These are phyloP conservation scores for Dioscorea dumetorum DNA, from an alignment of 106 monocot species.

Conservation along the genomic window DNA sequence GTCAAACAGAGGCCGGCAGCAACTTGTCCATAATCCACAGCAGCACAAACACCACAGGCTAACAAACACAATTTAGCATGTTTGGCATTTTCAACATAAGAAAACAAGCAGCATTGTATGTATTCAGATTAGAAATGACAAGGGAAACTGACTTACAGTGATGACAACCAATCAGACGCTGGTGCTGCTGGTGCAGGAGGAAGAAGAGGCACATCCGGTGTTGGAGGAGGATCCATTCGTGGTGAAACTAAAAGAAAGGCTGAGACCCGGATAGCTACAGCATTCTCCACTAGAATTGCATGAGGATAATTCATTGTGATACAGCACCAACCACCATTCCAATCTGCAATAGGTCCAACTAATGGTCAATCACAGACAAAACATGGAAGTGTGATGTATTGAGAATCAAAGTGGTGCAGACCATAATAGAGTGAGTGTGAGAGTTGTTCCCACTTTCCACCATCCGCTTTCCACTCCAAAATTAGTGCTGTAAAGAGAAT, in stretches of 20 bases:
- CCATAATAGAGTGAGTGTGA: background rate
- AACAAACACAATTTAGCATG: background rate
- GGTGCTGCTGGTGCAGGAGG: background rate
- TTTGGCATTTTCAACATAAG: background rate
- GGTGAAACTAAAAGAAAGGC: background rate
- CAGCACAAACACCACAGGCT: slow-evolving; percentile 26
- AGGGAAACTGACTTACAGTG: background rate
- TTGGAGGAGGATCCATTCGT: background rate
- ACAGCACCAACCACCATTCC: background rate
- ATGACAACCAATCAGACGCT: background rate
- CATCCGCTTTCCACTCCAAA: background rate
- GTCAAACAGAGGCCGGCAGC: slow-evolving; percentile 23
- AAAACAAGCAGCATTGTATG: background rate
- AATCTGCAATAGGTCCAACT: background rate
- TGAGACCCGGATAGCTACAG: background rate
- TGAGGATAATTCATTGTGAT: background rate
- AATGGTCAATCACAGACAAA: background rate
- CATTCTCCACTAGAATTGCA: background rate
- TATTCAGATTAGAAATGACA: background rate
- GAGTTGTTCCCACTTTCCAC: background rate
- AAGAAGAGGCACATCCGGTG: background rate
- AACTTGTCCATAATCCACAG: slow-evolving; percentile 14
- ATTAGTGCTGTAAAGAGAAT: no score
- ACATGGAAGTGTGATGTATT: background rate
- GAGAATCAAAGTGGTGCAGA: background rate